Base-by-base conservation (phyloP, 305 asterid genomes). In the Fraxinus nigra region DNA sequence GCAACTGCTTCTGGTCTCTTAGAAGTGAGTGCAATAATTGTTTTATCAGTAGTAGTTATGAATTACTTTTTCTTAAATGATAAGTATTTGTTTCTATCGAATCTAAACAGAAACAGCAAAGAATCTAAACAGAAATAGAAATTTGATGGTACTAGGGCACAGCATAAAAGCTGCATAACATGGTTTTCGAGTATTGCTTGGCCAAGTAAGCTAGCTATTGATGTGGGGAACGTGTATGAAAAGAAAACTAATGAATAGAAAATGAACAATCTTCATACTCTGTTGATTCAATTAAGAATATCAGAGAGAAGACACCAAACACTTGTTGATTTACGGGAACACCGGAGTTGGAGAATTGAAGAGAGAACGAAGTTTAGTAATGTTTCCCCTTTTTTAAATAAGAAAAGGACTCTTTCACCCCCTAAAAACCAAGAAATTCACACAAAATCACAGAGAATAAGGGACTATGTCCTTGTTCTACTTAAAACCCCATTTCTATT, bases 1-100 rank as follows among this genome's bases (percentile, higher is more conserved):
- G 72, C 81, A 78, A 82, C 84, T 20, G 78, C 61, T 54, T 69
- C 20, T 69, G 75, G 81, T 8, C 78, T 56, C 48, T 43, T 28
- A 72, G 76, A 82, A 81, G 69, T 82, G 72, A 77, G 80, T 76
- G 16, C 20, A 79, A 34, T 84, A 79, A 87, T 72, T 77, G 85
- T 77, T 84, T 35, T 80, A 9, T 33, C 37, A 4, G 78, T n/a
- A 79, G 38, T 80, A 40, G 76, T 14, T 61, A 40, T 69, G 40
- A 59, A 40, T 54, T 79, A 75, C 81, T 75, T 75, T 74, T 40
- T 28, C 82, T 61, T 72, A 75, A 81, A 61, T 35, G 82, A 7
- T 0, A 85, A 78, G 40, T 78, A n/a, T 59, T 54, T 30, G 4
- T 51, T 16, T 14, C 22, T 26, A 56, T 51, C 5, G 37, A 33